A percentile compares a stretch with the other conserved stretches of the same genome.
phyloP scores from a whole-genome alignment of 106 monocot species.

The Acorus gramineus region DNA sequence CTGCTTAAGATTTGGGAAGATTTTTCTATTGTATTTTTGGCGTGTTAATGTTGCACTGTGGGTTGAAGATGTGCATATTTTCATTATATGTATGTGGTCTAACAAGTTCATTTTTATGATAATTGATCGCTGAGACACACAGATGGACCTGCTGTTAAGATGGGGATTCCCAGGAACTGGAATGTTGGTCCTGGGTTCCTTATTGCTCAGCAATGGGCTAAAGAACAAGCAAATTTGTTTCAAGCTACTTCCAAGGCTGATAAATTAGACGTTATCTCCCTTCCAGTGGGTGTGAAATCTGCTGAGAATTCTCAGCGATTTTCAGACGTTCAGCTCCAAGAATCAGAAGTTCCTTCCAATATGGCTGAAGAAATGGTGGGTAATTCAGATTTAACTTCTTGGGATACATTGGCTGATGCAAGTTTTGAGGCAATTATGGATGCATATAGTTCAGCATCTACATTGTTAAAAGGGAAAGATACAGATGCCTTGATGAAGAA shows the following conservation, averaged over 20 bases:
- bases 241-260: slow-evolving; percentile 18
- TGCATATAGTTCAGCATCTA: slow-evolving; percentile 29
- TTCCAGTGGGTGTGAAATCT: slow-evolving; percentile 70
- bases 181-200: slow-evolving; percentile 59
- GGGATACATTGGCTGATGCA: slow-evolving; percentile 10
- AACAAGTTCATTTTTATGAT: too few species aligned
- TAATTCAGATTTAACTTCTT: slow-evolving; percentile 12
- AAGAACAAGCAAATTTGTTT: slow-evolving; percentile 27
- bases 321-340: slow-evolving; percentile 1
- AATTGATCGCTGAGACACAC: not conserved
- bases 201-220: slow-evolving; percentile 74
- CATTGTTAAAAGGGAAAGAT: slow-evolving; percentile 27
- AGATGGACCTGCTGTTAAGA: slow-evolving; percentile 22
- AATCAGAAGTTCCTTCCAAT: slow-evolving; percentile 8
- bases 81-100: too few species aligned
- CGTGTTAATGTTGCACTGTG: too few species aligned
- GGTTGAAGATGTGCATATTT: too few species aligned
- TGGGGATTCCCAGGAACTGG: slow-evolving; percentile 18
- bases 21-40: too few species aligned
- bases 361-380: not conserved
- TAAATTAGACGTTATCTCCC: slow-evolving; percentile 26
- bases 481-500: slow-evolving; percentile 34
- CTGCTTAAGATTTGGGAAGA: too few species aligned
- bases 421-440: slow-evolving; percentile 23
- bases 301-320: slow-evolving; percentile 7